phyloP scores from a whole-genome alignment of 805 yeast genomes.

The Saccharomycopsis fermentans region DNA sequence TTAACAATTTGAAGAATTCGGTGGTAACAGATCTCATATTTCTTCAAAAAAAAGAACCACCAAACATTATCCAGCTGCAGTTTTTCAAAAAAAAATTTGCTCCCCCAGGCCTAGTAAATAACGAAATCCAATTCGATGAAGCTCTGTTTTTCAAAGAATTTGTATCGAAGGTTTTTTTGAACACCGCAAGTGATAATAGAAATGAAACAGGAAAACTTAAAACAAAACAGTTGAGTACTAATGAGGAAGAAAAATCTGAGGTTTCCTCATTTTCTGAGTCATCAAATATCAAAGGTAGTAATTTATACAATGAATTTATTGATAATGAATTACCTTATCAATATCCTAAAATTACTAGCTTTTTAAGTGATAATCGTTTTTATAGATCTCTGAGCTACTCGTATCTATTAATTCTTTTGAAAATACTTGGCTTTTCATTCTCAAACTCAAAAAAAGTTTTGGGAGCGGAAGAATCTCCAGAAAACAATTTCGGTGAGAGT shows the following conservation, averaged over 20 bases:
- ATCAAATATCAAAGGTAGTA: neutral
- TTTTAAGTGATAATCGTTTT: neutral
- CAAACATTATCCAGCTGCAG: neutral
- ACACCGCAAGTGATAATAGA: neutral
- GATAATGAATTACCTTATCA: neutral
- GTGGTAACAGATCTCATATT: neutral
- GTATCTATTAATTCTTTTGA: neutral
- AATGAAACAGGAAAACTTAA: neutral
- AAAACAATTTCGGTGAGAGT: neutral
- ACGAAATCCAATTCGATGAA: neutral
- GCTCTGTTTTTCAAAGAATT: neutral
- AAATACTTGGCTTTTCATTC: neutral
- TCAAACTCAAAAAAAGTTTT: neutral
- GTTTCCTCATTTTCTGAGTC: neutral
- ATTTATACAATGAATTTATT: neutral
- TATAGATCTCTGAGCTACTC: neutral
- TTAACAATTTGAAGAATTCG: neutral
- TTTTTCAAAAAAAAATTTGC: neutral
- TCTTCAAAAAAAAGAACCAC: neutral
- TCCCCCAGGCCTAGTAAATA: neutral
- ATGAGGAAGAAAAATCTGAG: neutral
- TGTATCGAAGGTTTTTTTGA: neutral
- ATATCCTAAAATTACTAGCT: neutral
- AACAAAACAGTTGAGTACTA: neutral
- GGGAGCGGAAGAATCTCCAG: neutral